Evolutionary conservation across 2,329 filamentous ascomycete species (phyloP).

Genomic region (Lasiodiplodia hormozganensis): DNA sequence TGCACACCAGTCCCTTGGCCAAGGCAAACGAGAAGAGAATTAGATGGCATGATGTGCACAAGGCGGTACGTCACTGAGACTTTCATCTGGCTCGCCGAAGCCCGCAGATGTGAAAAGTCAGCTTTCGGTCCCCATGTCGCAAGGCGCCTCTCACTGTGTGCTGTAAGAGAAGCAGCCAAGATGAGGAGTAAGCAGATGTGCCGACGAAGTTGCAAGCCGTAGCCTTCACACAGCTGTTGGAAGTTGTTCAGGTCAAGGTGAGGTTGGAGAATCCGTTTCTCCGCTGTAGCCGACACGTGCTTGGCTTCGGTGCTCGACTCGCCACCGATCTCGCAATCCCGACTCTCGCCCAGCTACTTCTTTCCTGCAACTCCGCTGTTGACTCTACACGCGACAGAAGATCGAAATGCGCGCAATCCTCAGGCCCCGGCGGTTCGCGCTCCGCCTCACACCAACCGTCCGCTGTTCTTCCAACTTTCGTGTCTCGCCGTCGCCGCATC

Average conservation of each 20-base stretch:
- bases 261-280: constrained; percentile 27
- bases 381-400: not conserved
- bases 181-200: not conserved
- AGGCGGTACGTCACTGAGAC: not conserved
- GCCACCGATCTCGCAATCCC: constrained; percentile 22
- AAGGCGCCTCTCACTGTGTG: not conserved
- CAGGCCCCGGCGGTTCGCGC: constrained; percentile 5
- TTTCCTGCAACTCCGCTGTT: not conserved
- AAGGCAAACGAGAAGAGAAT: not conserved
- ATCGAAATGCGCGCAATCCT: constrained; percentile 14
- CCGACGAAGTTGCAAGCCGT: not conserved
- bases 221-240: no score
- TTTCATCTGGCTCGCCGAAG: not conserved
- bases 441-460: constrained; percentile 17
- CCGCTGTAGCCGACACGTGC: constrained; percentile 16
- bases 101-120: not conserved
- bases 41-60: not conserved
- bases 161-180: not conserved
- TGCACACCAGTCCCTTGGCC: not conserved
- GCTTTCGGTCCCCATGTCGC: not conserved
- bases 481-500: constrained; percentile 74
- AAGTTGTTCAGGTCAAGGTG: not conserved
- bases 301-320: constrained; percentile 15
- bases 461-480: constrained; percentile 34
- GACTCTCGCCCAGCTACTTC: not conserved